Base-by-base conservation (phyloP, 352 stramenopile genomes). In the Phytopythium delawarense region DNA sequence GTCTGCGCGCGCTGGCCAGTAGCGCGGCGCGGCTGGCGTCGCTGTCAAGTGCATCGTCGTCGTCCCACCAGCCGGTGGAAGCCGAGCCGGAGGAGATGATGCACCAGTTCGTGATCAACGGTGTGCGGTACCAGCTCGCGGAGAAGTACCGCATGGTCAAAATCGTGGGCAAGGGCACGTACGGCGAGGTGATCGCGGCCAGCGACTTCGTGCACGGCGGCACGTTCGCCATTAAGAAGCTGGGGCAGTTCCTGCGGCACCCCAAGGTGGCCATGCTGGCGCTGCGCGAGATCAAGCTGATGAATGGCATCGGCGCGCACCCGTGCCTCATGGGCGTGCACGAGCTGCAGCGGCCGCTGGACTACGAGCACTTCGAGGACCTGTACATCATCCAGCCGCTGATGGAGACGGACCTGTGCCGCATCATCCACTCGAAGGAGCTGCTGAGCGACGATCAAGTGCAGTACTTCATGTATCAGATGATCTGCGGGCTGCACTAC, bases 311-410 rank as follows among this genome's bases (percentile, higher is more conserved):
- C 18, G 87, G 87, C 2, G 60, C 68, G 21, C 87, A 96, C 49
- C 76, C 83, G 32, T 87, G 81, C 56, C 66, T 96, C 25, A 94
- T 96, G 84, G 80, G 76, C 23, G 84, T 91, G 54, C 84, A 93
- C 64, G 87, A 96, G 52, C 69, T 96, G n/a, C 84, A 96, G 63
- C 72, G 76, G 23, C 87, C 87, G 39, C 65, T 93, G 16, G 78
- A 90, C 54, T 94, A 91, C 61, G 87, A 92, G 35, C 80, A 90
- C 57, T 99, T 98, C 68, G 84, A 98, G 66, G 96, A 99, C 74
- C 74, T 99, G 25, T 99, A 99, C 74, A 98, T 99, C 65, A 97
- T 99, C 49, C 85, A 96, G 66, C 90, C 98, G 45, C 87, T 99
- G 48, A 99, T 99, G 96, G 96, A 99, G 70, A 99, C 95, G 37